Evolutionary conservation across 2,329 filamentous ascomycete species (phyloP).

Genomic region (Periglandula ipomoeae): DNA sequence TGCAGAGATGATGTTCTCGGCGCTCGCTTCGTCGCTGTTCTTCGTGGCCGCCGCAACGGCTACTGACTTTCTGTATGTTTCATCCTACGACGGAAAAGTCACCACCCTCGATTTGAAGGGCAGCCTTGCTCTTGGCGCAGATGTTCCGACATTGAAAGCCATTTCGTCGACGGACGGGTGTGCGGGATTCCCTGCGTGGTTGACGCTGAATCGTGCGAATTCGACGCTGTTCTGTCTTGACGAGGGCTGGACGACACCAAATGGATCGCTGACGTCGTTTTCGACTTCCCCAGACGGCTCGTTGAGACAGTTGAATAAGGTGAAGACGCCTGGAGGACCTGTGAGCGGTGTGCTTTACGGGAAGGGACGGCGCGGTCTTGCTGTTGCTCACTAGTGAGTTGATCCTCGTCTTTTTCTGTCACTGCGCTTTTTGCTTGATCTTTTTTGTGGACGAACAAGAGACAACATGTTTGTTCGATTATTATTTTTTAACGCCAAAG

Average conservation of each 20-base stretch:
- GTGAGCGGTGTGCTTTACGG: conserved; percentile 37
- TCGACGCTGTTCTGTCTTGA: conserved; percentile 50
- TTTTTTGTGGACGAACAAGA: too few relatives aligned
- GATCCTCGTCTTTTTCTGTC: background rate
- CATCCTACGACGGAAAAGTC: conserved; percentile 39
- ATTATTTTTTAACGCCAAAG: too few relatives aligned
- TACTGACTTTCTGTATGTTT: conserved; percentile 35
- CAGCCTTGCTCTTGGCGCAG: background rate
- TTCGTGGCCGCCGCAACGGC: conserved; percentile 14
- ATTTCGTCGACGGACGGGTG: conserved; percentile 38
- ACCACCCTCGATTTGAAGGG: conserved; percentile 35
- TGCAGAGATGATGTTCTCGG: conserved; percentile 6
- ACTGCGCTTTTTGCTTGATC: background rate
- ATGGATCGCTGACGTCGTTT: conserved; percentile 39
- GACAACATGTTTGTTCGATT: too few relatives aligned
- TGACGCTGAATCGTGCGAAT: conserved; percentile 43
- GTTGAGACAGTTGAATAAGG: conserved; percentile 27
- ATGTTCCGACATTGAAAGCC: conserved; percentile 25
- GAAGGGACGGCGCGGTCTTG: conserved; percentile 27
- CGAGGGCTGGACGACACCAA: conserved; percentile 39
- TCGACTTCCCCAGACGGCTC: conserved; percentile 26
- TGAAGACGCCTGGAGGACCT: conserved; percentile 29
- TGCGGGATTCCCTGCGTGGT: conserved; percentile 48
- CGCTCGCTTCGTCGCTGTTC: conserved; percentile 4
- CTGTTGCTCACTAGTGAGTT: conserved; percentile 37